Evolutionary conservation across 305 asterid species (phyloP), one percentile per base, ranked within the genome.

Genomic region (Coffea humblotiana): DNA sequence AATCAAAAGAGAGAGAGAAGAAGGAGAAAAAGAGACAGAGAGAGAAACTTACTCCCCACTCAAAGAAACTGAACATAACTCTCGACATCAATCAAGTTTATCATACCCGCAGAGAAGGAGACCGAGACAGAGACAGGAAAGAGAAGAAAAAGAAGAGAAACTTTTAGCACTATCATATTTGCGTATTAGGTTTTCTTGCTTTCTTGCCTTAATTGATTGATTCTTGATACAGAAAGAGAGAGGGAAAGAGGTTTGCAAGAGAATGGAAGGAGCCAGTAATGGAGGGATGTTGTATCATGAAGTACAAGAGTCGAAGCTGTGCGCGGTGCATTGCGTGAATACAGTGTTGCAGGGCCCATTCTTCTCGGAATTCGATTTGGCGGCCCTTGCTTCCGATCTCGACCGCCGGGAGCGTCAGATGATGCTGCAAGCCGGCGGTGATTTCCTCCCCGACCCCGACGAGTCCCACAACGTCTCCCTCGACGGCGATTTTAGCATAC

Each of bases 221-320:
- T 61, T 23, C 15, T 10, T 14, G 23, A 18, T 8, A 58, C n/a
- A 4, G 70, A 49, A 7, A 58, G 40, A 73, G 29, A 32, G 52
- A 76, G 12, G 13, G 7, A 45, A 40, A 21, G 2, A 37, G 63
- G 43, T 32, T 29, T 18, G 49, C n/a, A 71, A 56, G 77, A 56
- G 2, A n/a, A 87, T 83, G 81, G 91, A 87, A 74, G 92, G 86
- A 52, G 85, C 86, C 64, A 92, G 94, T 91, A 93, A 93, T 79
- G 97, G 98, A 1, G 98, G 98, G 40, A 81, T 96, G 94, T 85
- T 96, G 97, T 96, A 96, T 95, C 98, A 94, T 78, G 98, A 94
- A 92, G 97, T 94, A 86, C 98, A 94, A 83, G 98, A 93, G 87
- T 93, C 98, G 80, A 93, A 93, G 93, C 97, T 95, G 23, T 95